A percentile compares a stretch with the other conserved stretches of the same genome.
Evolutionary conservation across 305 asterid species (phyloP).

Genomic region (Solanum hybrid): DNA sequence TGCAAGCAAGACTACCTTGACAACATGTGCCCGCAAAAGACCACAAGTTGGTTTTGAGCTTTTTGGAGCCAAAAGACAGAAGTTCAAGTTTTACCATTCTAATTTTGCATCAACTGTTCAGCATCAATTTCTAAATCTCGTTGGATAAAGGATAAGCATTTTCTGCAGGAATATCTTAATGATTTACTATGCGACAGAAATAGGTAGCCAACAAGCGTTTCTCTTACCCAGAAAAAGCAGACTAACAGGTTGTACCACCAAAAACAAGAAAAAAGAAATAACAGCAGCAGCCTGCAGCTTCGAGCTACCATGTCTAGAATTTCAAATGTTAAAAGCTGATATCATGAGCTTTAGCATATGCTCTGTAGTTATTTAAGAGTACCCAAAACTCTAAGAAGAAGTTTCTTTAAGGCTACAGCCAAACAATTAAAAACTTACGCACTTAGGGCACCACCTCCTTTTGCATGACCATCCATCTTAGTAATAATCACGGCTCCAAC

Average conservation of each 20-base stretch:
- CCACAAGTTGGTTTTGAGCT: background rate
- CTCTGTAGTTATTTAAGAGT: background rate
- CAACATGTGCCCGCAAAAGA: background rate
- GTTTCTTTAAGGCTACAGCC: background rate
- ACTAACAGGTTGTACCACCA: background rate
- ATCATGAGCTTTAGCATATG: background rate
- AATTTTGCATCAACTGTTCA: background rate
- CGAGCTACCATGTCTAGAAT: background rate
- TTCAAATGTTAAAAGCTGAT: background rate
- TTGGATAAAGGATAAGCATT: background rate
- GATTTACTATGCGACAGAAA: background rate
- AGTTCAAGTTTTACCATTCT: background rate
- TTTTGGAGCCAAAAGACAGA: background rate
- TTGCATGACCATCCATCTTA: conserved; percentile 99
- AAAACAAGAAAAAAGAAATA: background rate
- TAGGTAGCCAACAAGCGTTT: background rate
- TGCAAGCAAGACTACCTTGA: background rate
- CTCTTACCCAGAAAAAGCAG: background rate
- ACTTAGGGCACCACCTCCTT: conserved; percentile 99
- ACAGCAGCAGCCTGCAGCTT: background rate
- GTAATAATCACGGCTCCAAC: conserved; percentile 97
- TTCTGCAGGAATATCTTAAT: background rate
- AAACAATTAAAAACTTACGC: conserved; percentile 25
- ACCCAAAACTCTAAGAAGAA: background rate
- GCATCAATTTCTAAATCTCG: background rate